Conservation (phyloP, 1,139 yeast species). For the Pneumocystis oryctolagi region DNA sequence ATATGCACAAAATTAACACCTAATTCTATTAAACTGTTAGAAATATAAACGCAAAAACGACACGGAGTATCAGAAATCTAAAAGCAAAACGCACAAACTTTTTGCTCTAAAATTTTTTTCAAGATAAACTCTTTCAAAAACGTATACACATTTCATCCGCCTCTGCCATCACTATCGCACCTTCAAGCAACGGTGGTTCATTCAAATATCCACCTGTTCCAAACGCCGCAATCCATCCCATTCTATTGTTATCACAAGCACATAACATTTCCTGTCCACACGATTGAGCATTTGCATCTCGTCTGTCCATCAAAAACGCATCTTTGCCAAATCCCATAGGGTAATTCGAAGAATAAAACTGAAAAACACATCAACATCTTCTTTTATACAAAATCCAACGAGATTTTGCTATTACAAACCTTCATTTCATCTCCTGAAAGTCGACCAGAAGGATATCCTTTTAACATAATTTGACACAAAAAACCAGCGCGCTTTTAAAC, state of each 20-base stretch:
- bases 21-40: constrained; percentile 34
- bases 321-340: not conserved
- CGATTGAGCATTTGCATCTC: not conserved
- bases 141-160: no score
- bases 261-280: not conserved
- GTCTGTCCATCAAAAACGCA: not conserved
- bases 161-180: constrained; percentile 14
- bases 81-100: no score
- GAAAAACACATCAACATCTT: not conserved
- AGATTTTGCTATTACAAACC: not conserved
- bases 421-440: not conserved
- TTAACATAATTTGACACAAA: not conserved
- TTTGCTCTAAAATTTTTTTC: no score
- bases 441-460: not conserved
- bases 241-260: not conserved
- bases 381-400: no score
- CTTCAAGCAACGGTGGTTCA: constrained; percentile 77
- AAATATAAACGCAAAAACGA: not conserved
- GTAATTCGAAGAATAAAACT: not conserved
- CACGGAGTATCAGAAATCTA: not conserved
- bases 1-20: constrained; percentile 89
- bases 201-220: constrained; percentile 88
- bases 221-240: constrained; percentile 77
- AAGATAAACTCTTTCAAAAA: no score
- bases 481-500: not conserved